A percentile compares a stretch with the other conserved stretches of the same genome.
phyloP scores from a whole-genome alignment of 2,329 filamentous ascomycete genomes.

The Colletotrichum orchidophilum region DNA sequence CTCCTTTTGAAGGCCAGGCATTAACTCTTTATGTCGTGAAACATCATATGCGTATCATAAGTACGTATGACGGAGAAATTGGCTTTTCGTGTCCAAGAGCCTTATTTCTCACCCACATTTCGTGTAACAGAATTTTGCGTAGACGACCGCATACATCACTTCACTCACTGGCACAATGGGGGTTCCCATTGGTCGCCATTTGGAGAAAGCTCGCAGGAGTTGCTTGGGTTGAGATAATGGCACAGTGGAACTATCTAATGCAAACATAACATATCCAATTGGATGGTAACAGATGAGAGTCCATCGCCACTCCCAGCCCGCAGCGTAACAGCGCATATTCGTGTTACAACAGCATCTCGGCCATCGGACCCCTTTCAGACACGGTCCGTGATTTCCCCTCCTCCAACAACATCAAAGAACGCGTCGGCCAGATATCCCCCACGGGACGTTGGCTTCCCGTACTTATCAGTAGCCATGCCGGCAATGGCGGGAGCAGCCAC shows the following conservation, averaged over 20 bases:
- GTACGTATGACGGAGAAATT: too few species aligned
- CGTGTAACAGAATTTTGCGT: background rate
- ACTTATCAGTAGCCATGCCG: background rate
- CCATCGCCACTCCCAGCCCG: background rate
- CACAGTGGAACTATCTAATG: background rate
- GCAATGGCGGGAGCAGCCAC: constrained; percentile 3
- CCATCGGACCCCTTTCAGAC: background rate
- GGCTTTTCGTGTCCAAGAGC: background rate
- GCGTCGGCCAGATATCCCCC: background rate
- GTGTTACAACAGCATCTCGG: background rate
- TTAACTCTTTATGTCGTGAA: background rate
- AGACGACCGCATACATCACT: background rate
- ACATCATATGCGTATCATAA: background rate
- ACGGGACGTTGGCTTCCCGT: background rate
- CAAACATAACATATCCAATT: background rate
- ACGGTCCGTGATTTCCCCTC: background rate
- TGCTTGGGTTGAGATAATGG: background rate
- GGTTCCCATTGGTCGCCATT: background rate
- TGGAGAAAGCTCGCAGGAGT: background rate
- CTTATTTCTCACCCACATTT: background rate
- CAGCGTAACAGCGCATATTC: background rate
- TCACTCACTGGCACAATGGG: background rate
- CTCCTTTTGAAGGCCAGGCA: background rate
- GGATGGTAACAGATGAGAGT: background rate
- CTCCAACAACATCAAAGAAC: background rate